A percentile compares a stretch with the other conserved stretches of the same genome.
phyloP scores from a whole-genome alignment of 2,329 filamentous ascomycete species.

The Colletotrichum spinosum region DNA sequence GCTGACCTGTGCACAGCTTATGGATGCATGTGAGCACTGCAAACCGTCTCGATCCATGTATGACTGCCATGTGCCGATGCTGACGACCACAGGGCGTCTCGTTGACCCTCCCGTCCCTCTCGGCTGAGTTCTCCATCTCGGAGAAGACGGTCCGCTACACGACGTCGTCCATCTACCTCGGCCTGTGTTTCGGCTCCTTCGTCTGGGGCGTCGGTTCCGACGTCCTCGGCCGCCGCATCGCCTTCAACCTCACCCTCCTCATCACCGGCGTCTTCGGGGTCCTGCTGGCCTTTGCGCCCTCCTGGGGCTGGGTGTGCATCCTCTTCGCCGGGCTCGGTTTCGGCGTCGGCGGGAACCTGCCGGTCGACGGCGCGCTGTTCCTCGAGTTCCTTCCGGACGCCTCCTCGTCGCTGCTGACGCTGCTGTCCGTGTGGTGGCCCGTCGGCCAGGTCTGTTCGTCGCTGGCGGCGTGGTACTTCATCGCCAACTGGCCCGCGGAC shows the following conservation, averaged over 20 bases:
- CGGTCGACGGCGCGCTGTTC: constrained; percentile 84
- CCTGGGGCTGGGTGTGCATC: constrained; percentile 73
- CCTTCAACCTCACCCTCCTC: constrained; percentile 84
- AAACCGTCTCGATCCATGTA: not conserved
- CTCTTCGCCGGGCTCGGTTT: constrained; percentile 72
- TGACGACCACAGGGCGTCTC: constrained; percentile 72
- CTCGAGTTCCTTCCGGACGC: constrained; percentile 85
- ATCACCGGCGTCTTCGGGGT: constrained; percentile 82
- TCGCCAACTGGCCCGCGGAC: constrained; percentile 74
- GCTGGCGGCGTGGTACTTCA: constrained; percentile 80
- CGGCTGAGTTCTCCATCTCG: constrained; percentile 77
- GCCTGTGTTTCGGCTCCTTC: constrained; percentile 81
- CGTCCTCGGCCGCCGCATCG: constrained; percentile 80
- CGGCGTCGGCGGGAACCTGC: constrained; percentile 80
- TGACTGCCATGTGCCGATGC: not conserved
- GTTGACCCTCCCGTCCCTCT: constrained; percentile 79
- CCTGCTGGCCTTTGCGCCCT: constrained; percentile 73
- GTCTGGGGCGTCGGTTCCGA: constrained; percentile 87
- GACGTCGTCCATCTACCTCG: constrained; percentile 80
- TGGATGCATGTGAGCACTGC: constrained; percentile 74
- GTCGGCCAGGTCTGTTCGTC: constrained; percentile 81
- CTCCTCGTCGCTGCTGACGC: constrained; percentile 78
- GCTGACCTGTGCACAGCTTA: constrained; percentile 59
- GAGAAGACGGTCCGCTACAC: constrained; percentile 82
- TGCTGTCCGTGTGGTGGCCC: constrained; percentile 90